These are phyloP conservation scores for Onygenales sp. DNA, from an alignment of 2,329 filamentous ascomycete species.

Conservation along the genomic window DNA sequence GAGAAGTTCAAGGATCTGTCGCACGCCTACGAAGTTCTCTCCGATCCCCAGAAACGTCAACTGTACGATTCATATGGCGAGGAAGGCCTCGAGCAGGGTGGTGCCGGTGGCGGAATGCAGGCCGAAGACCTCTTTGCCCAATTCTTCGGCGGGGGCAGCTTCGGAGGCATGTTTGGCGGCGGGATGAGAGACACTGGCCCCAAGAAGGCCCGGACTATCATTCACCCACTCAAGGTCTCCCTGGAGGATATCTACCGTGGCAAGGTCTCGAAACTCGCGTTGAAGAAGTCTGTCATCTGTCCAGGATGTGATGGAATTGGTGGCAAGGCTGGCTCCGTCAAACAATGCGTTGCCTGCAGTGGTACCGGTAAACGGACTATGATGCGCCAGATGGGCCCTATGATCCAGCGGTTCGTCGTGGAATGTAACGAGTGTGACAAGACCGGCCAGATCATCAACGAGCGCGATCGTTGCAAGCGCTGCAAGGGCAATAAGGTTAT, in stretches of 20 bases:
- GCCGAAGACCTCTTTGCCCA: slow-evolving; percentile 94
- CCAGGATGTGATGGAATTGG: slow-evolving; percentile 86
- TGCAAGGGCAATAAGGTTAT: slow-evolving; percentile 97
- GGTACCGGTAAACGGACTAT: slow-evolving; percentile 93
- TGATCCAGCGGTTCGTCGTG: slow-evolving; percentile 99
- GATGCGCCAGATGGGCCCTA: slow-evolving; percentile 99
- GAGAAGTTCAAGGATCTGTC: slow-evolving; percentile 99
- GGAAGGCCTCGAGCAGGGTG: slow-evolving; percentile 81
- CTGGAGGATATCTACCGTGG: slow-evolving; percentile 97
- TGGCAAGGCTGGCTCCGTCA: slow-evolving; percentile 96
- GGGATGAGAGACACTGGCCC: slow-evolving; percentile 74
- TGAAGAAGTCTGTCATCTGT: slow-evolving; percentile 97
- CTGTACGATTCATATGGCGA: slow-evolving; percentile 98
- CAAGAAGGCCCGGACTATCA: slow-evolving; percentile 87
- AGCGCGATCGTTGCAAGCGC: slow-evolving; percentile 95
- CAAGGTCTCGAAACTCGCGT: slow-evolving; percentile 92
- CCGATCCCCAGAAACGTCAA: slow-evolving; percentile 80
- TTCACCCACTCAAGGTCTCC: slow-evolving; percentile 96
- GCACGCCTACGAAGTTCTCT: slow-evolving; percentile 89
- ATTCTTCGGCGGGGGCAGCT: slow-evolving; percentile 75
- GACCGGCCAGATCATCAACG: slow-evolving; percentile 91
- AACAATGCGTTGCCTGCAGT: slow-evolving; percentile 82
- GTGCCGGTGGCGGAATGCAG: slow-evolving; percentile 76
- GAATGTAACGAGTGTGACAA: slow-evolving; percentile 97
- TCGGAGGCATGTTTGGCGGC: slow-evolving; percentile 67